Evolutionary conservation across 306 rosid species (phyloP), one percentile per base, ranked within the genome.

Genomic region (Carpinus fangiana): DNA sequence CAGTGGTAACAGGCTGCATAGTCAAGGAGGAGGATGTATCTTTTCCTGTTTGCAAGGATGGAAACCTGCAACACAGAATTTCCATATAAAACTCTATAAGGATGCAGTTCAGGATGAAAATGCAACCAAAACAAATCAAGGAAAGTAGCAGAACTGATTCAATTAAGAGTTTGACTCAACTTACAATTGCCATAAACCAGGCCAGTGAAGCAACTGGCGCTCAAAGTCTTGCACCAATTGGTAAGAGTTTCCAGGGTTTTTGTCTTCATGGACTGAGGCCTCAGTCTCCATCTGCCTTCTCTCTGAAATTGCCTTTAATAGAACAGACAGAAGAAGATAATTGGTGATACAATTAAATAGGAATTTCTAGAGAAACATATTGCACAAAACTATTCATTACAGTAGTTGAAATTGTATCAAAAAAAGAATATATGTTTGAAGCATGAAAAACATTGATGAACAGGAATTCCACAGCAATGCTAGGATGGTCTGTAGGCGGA

Each of bases 151-250:
- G 74, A 82, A 60, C 36, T 57, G 52, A 21, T 75, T 53, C 17
- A 2, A 73, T 62, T 7, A 18, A 67, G 70, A 79, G 70, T 82
- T 76, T 60, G 76, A 60, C 76, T 79, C 56, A 66, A 87, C 97
- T 86, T 87, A 94, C 97, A 88, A 70, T 73, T 87, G 83, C 80
- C 78, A 83, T 77, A 90, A 85, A 87, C 78, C 85, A 79, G 91
- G 86, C 87, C 88, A 80, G 78, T 84, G 82, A 72, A 79, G 89
- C 83, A 88, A 81, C 75, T 86, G 90, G 83, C 72, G 88, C 84
- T 81, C 85, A 54, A 87, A 83, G 83, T 88, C 83, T 78, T 79
- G 80, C 74, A 69, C 79, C 67, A 86, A 81, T 81, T 79, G 82
- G 75, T 89, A 85, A 47, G 60, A 77, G 70, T 77, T 79, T 56